Conservation (phyloP, 139 green algal species). For the Choricystis sp. region DNA sequence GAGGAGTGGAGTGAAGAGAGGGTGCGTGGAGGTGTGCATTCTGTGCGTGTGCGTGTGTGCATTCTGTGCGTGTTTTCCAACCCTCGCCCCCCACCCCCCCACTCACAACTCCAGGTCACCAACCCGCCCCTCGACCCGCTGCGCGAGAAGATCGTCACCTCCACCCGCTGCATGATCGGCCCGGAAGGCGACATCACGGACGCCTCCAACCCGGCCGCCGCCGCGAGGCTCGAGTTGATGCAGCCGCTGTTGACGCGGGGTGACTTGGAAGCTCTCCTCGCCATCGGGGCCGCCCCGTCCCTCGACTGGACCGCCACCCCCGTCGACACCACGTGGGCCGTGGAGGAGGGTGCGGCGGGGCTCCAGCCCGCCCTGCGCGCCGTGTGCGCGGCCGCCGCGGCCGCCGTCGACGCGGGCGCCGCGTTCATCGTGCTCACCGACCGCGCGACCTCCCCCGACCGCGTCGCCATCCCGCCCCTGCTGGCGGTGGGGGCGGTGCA, state of each 20-base stretch:
- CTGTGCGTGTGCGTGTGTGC: background rate
- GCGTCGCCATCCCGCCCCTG: conserved; percentile 63
- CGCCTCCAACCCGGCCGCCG: conserved; percentile 30
- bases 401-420: conserved; percentile 58
- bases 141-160: conserved; percentile 85
- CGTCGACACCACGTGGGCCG: conserved; percentile 73
- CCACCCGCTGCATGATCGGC: conserved; percentile 74
- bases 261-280: conserved; percentile 70
- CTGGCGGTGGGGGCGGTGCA: conserved; percentile 77
- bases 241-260: conserved; percentile 64
- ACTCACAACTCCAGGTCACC: conserved; percentile 65
- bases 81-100: background rate
- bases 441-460: conserved; percentile 24
- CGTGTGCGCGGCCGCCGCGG: conserved; percentile 51
- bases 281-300: conserved; percentile 30
- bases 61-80: background rate
- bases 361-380: conserved; percentile 50
- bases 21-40: background rate
- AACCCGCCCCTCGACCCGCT: conserved; percentile 95
- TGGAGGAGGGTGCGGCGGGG: conserved; percentile 45
- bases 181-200: conserved; percentile 76
- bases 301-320: conserved; percentile 54
- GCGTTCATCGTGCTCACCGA: conserved; percentile 66
- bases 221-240: conserved; percentile 53
- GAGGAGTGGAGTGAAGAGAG: too few species aligned